Evolutionary conservation across 768 basidiomycete genomes (phyloP).

Genomic region (Neoboletus brunneissimus): DNA sequence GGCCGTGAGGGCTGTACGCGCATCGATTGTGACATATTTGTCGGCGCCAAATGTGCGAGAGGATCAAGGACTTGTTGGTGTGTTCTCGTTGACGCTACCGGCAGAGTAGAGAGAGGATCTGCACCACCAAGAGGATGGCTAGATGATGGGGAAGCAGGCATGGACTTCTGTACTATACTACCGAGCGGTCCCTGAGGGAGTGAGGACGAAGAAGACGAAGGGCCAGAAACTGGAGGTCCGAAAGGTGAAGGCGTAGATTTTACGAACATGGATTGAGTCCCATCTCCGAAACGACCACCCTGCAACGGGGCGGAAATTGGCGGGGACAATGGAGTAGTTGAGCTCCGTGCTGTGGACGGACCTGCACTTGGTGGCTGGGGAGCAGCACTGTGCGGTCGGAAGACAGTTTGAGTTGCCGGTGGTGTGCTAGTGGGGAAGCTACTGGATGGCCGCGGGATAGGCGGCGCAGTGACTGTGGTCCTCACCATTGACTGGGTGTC

Average conservation of each 20-base stretch:
- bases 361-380: constrained; percentile 56
- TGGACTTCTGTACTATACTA: constrained; percentile 6
- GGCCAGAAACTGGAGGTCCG: constrained; percentile 33
- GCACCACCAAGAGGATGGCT: constrained; percentile 18
- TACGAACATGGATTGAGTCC: constrained; percentile 80
- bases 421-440: constrained; percentile 19
- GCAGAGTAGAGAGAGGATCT: constrained; percentile 14
- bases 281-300: constrained; percentile 67
- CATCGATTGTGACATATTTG: constrained; percentile 70
- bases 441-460: constrained; percentile 20
- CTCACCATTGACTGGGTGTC: constrained; percentile 36
- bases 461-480: constrained; percentile 20
- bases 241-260: constrained; percentile 43
- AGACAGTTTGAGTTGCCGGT: constrained; percentile 19
- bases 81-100: constrained; percentile 18
- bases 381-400: constrained; percentile 32
- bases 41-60: constrained; percentile 57
- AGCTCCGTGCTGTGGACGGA: constrained; percentile 39
- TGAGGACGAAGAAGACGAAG: constrained; percentile 37
- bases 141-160: constrained; percentile 4
- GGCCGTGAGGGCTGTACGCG: constrained; percentile 69
- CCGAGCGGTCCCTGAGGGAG: constrained; percentile 22
- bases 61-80: constrained; percentile 50
- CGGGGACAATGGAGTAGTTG: constrained; percentile 24
- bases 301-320: constrained; percentile 49